Percentiles rank a stretch among this genome's conserved stretches.
Conservation (phyloP, 768 basidiomycete genomes). For the Kwoniella sp. region DNA sequence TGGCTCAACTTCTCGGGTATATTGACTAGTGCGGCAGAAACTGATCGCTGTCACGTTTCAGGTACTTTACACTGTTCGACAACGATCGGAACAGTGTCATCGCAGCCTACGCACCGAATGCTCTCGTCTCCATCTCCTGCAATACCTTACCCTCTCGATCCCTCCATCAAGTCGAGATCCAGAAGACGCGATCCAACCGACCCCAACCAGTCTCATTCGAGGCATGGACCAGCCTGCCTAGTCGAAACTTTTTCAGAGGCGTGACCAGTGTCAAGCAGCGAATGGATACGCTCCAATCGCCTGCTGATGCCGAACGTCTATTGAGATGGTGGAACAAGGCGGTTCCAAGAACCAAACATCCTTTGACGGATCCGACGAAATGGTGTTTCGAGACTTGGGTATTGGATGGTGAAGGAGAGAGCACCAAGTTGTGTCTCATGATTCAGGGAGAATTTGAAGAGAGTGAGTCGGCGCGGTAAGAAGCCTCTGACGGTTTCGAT, state of each 20-base stretch:
- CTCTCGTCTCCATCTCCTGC: constrained; percentile 88
- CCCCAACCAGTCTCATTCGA: constrained; percentile 36
- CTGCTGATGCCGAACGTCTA: constrained; percentile 63
- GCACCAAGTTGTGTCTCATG: constrained; percentile 64
- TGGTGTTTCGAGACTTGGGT: constrained; percentile 86
- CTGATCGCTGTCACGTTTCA: constrained; percentile 49
- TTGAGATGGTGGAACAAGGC: constrained; percentile 62
- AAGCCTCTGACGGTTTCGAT: background rate
- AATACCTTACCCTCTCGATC: constrained; percentile 77
- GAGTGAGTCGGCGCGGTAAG: constrained; percentile 61
- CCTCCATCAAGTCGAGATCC: constrained; percentile 54
- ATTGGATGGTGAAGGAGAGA: constrained; percentile 56
- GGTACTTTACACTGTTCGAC: constrained; percentile 86
- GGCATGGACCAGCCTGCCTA: constrained; percentile 34
- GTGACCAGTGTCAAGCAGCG: constrained; percentile 39
- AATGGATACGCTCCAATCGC: constrained; percentile 66
- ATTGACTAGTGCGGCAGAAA: constrained; percentile 2
- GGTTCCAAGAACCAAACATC: constrained; percentile 80
- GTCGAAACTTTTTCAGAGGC: constrained; percentile 57
- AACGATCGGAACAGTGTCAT: constrained; percentile 67
- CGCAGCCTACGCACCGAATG: constrained; percentile 75
- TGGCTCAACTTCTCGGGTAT: background rate
- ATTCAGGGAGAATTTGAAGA: constrained; percentile 91
- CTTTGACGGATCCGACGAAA: constrained; percentile 74
- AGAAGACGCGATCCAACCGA: constrained; percentile 60